These are phyloP conservation scores for Sporothrix protearum DNA, from an alignment of 2,329 filamentous ascomycete species.

Conservation along the genomic window DNA sequence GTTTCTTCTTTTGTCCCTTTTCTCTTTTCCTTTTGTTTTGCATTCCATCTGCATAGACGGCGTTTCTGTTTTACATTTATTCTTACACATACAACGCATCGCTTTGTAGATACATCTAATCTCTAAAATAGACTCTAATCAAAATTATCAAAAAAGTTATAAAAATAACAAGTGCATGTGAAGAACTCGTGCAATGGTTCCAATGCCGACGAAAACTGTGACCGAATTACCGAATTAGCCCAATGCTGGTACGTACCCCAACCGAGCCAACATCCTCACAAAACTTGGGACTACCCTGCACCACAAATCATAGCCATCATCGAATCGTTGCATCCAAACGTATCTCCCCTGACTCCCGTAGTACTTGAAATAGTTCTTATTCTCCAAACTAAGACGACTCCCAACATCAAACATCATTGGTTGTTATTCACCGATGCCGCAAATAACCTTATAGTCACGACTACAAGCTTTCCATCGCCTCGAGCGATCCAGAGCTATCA, in stretches of 20 bases:
- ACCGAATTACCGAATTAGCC: neutral
- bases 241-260: neutral
- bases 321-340: neutral
- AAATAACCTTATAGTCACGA: neutral
- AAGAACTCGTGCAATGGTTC: neutral
- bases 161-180: neutral
- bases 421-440: neutral
- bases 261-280: neutral
- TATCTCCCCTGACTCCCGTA: neutral
- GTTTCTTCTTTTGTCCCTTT: no score
- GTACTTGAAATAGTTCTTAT: neutral
- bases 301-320: neutral
- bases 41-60: neutral
- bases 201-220: neutral
- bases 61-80: neutral
- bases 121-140: neutral
- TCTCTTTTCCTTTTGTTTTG: neutral
- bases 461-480: neutral
- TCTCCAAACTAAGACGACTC: neutral
- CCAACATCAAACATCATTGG: neutral
- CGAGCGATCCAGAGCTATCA: neutral
- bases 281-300: neutral
- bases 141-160: conserved; percentile 2
- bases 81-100: neutral
- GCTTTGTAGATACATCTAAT: neutral